phyloP scores from a whole-genome alignment of 768 basidiomycete species.

The Mycena venus region DNA sequence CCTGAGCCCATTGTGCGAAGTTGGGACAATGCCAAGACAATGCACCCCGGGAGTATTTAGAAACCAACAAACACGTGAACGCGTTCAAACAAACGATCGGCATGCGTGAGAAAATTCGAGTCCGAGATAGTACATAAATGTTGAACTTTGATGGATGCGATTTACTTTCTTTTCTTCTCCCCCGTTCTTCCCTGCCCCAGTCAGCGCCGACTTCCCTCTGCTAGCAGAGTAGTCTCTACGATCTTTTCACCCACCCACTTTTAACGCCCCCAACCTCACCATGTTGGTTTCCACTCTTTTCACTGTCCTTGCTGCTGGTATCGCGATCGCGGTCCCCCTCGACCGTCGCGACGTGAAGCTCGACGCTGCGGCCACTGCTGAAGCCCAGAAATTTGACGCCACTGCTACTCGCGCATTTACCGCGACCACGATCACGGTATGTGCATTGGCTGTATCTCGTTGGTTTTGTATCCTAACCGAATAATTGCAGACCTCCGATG shows the following conservation, averaged over 20 bases:
- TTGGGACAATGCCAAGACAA: too few relatives aligned
- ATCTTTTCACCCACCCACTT: constrained; percentile 16
- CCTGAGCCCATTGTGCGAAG: too few relatives aligned
- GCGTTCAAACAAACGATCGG: background rate
- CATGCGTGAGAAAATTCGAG: background rate
- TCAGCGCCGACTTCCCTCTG: constrained; percentile 18
- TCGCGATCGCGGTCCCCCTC: constrained; percentile 31
- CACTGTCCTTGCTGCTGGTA: constrained; percentile 32
- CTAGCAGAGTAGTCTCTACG: constrained; percentile 35
- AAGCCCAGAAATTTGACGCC: constrained; percentile 35
- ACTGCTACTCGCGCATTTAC: constrained; percentile 40
- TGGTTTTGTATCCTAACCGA: background rate
- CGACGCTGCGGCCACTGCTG: constrained; percentile 27
- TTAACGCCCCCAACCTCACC: background rate
- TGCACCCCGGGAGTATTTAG: background rate
- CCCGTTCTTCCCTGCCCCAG: background rate
- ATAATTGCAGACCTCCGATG: constrained; percentile 33
- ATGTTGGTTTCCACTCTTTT: constrained; percentile 37
- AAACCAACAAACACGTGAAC: background rate
- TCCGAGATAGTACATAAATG: background rate
- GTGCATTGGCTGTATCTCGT: background rate
- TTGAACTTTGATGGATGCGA: background rate
- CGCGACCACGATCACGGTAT: constrained; percentile 37
- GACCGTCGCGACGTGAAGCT: constrained; percentile 29
- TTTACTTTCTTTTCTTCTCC: background rate